Evolutionary conservation across 163 green algal genomes (phyloP).

Genomic region (Volvox carteri): DNA sequence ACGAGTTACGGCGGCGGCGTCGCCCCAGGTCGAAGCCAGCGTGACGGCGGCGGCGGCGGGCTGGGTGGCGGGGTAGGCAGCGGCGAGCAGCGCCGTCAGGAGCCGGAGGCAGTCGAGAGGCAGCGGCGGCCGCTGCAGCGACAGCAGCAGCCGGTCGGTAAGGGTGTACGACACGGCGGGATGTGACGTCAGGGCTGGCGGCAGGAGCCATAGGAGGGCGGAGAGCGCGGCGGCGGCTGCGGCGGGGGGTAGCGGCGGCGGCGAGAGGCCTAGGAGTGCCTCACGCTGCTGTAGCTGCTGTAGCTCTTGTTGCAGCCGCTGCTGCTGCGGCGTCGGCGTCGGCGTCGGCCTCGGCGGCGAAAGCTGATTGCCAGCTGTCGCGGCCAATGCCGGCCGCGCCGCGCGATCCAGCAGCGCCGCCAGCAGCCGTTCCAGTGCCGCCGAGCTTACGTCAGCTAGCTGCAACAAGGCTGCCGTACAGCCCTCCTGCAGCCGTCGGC

Average conservation of each 20-base stretch:
- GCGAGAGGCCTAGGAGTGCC: not conserved
- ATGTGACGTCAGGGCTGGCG: not conserved
- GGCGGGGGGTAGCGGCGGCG: slow-evolving; percentile 11
- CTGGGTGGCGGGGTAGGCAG: not conserved
- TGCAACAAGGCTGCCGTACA: not conserved
- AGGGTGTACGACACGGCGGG: not conserved
- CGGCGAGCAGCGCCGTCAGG: not conserved
- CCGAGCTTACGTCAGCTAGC: slow-evolving; percentile 8
- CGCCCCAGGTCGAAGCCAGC: slow-evolving; percentile 62
- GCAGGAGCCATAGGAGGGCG: not conserved
- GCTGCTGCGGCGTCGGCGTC: not conserved
- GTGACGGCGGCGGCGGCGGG: slow-evolving; percentile 27
- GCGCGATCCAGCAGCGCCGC: slow-evolving; percentile 38
- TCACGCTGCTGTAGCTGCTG: not conserved
- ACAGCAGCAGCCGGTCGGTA: slow-evolving; percentile 22
- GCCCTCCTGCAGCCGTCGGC: not conserved
- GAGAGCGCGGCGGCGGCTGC: not conserved
- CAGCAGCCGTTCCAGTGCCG: slow-evolving; percentile 49
- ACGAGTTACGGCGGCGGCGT: slow-evolving; percentile 29
- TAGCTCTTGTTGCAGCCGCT: not conserved
- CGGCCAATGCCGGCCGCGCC: not conserved
- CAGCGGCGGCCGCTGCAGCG: not conserved
- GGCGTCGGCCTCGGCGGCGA: too few species aligned
- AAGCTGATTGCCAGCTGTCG: too few species aligned
- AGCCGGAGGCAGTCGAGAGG: slow-evolving; percentile 4